Evolutionary conservation across 2,329 filamentous ascomycete species (phyloP), one percentile per base, ranked within the genome.

Genomic region (Exophiala oligosperma): DNA sequence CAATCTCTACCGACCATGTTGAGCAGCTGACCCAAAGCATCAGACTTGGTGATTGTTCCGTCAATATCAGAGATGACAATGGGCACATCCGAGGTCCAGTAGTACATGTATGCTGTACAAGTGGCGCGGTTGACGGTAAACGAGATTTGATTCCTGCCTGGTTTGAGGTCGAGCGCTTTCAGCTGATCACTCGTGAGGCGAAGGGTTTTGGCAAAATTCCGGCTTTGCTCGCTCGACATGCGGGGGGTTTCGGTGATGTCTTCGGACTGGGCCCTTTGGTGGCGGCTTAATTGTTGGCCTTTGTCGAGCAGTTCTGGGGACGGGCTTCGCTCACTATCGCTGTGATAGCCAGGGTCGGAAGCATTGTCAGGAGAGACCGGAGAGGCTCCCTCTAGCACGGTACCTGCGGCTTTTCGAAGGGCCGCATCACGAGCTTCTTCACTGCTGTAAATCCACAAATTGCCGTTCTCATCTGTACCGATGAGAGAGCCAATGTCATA

Each of bases 381-480:
- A n/a, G 75, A 77, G 11, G 75, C 72, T 2, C 80, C 75, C 50
- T 80, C 77, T 63, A 87, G 74, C 3, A 78, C 76, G 26, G 77
- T 77, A 59, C 86, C 71, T 1, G 77, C 75, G 2, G 81, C 79
- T 67, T 81, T 80, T 38, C 88, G 87, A 77, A 88, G 88, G 32
- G 93, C 93, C 5, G 90, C 89, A 68, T 94, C 89, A 70, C 97
- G 97, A 24, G 94, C 92, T 70, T 96, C 92, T 73, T 97, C 92
- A 68, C 92, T 97, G 75, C 92, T 94, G 77, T 99, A 99, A 65
- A 99, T 97, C 93, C 94, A 97, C n/a, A 99, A 81, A 68, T 99
- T 99, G 5, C 94, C 94, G 59, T 94, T 86, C 69, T 96, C 92
- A 70, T 99, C 94, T 46, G 94, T 93, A 11, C 92, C 94, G 67